A percentile compares a stretch with the other conserved stretches of the same genome.
Conservation (phyloP, 176 grass and related monocot species). For the Zea mays region Zm-B73-REFERENCE-NAM-5.0 NC_050096.1:303121501-303122000, state of each 20-base stretch:
- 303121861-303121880: neutral
- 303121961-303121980: too few relatives aligned
- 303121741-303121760: neutral
- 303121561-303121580: too few relatives aligned
- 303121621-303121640: neutral
- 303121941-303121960: too few relatives aligned
- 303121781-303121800: too few relatives aligned
- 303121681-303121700: constrained; percentile 63
- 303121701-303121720: constrained; percentile 47
- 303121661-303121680: constrained; percentile 59
- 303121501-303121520: constrained; percentile 73
- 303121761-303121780: neutral
- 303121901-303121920: constrained; percentile 14
- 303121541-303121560: too few relatives aligned
- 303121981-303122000: too few relatives aligned
- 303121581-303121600: too few relatives aligned
- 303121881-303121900: constrained; percentile 15
- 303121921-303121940: neutral
- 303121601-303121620: too few relatives aligned
- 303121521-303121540: neutral
- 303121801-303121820: constrained; percentile 15
- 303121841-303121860: neutral
- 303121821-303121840: constrained; percentile 15
- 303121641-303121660: neutral
- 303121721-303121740: neutral